phyloP scores from a whole-genome alignment of 1,284 basidiomycete genomes.

The Pseudomicrostroma phylloplanum region DNA sequence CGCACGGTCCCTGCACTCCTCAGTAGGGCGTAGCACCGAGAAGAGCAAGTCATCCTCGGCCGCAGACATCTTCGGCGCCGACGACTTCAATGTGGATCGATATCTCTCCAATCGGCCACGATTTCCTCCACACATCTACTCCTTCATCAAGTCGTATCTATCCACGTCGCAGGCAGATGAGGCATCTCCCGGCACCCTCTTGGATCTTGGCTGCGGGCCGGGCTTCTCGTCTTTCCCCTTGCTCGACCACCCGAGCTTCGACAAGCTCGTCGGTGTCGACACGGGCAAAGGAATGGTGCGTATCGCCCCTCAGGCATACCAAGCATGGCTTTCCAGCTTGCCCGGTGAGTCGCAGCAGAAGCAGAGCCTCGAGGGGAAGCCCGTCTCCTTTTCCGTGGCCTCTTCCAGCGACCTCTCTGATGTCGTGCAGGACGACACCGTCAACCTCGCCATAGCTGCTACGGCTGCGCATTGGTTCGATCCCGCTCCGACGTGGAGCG shows the following conservation, averaged over 20 bases:
- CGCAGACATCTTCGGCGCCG: background rate
- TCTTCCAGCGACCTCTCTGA: background rate
- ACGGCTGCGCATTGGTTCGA: constrained; percentile 19
- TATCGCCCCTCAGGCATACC: background rate
- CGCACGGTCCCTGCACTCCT: no score
- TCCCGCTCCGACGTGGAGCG: background rate
- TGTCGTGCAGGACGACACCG: constrained; percentile 2
- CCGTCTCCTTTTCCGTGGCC: background rate
- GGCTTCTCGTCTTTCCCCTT: constrained; percentile 2
- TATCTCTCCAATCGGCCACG: constrained; percentile 1
- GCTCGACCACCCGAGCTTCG: background rate
- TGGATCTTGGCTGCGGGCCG: constrained; percentile 2
- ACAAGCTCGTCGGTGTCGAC: background rate
- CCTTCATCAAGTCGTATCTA: background rate
- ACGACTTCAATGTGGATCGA: background rate
- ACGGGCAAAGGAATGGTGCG: background rate
- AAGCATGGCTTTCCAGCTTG: background rate
- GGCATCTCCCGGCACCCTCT: background rate
- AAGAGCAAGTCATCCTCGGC: background rate
- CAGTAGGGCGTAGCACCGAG: no score
- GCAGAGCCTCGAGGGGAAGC: background rate
- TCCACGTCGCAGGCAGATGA: background rate
- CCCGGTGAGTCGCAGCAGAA: no score
- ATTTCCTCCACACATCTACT: background rate
- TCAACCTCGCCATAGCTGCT: constrained; percentile 14